Evolutionary conservation across 129 eudicot species (phyloP), one percentile per base, ranked within the genome.

Genomic region (carrot (Daucus carota)): DNA sequence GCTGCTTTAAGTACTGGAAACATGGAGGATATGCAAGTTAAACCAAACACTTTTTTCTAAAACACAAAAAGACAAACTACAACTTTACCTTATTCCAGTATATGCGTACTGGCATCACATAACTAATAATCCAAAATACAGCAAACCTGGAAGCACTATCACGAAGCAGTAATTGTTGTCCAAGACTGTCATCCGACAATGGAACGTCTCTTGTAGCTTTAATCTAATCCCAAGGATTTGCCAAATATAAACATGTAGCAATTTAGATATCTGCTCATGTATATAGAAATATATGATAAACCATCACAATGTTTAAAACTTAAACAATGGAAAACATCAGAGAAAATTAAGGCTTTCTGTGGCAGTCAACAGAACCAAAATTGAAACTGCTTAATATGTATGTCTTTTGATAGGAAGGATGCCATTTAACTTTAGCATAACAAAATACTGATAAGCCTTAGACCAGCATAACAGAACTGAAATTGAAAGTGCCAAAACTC

Each of bases 131-230:
- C 36, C 12, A 62, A 14, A 62, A 31, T 62, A 74, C 28, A 42
- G 74, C 80, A 67, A 76, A 77, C 80, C 80, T 77, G 80, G 80
- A 34, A 34, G 34, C 54, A 36, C 52, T 57, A 77, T 17, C 68
- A 69, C 22, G 80, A 47, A 68, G 75, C 50, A 75, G 41, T 40
- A 62, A 45, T 69, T 77, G 80, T 63, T 45, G 80, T 68, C 80
- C 80, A 77, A 68, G 68, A 68, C n/a, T 77, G 80, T 68, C 80
- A 77, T 68, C 80, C 80, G 47, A 69, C 68, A 67, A 68, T 34
- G 80, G 38, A 20, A 48, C 46, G 48, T 44, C 71, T 18, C 73
- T 28, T 18, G 73, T 33, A 67, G 40, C 80, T 33, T 69, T 75
- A 46, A 44, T 68, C 46, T 67, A 63, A 29, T 24, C 73, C 74